Percentiles rank a stretch among this genome's conserved stretches.
Evolutionary conservation across 208 protist species (phyloP).

Genomic region (Crithidia brevicula): DNA sequence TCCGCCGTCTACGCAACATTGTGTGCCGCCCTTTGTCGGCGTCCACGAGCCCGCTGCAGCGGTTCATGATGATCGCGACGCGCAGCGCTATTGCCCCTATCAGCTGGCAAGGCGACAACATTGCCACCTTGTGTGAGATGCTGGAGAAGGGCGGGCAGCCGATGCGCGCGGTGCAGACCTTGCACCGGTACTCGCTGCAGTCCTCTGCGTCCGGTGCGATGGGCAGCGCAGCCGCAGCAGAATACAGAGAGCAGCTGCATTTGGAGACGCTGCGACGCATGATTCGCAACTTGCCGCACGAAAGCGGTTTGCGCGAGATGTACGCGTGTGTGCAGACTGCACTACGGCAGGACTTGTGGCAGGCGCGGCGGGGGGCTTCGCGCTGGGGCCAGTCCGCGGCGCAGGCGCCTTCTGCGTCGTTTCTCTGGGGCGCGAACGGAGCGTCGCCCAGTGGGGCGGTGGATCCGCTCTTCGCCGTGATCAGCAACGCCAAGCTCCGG

Average conservation of each 20-base stretch:
- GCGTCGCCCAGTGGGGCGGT: background rate
- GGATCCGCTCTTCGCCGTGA: slow-evolving; percentile 10
- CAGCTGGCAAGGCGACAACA: slow-evolving; percentile 79
- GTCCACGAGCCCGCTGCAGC: slow-evolving; percentile 67
- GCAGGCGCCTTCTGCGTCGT: background rate
- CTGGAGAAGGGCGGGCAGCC: slow-evolving; percentile 74
- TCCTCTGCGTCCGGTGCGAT: slow-evolving; percentile 21
- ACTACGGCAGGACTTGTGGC: slow-evolving; percentile 47
- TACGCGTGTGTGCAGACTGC: slow-evolving; percentile 47
- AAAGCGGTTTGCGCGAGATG: slow-evolving; percentile 45
- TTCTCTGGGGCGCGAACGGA: background rate
- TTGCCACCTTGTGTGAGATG: slow-evolving; percentile 70
- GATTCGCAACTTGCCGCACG: slow-evolving; percentile 48
- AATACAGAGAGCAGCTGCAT: slow-evolving; percentile 56
- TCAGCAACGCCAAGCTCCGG: slow-evolving; percentile 11
- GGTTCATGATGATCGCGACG: slow-evolving; percentile 68
- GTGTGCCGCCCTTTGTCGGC: slow-evolving; percentile 59
- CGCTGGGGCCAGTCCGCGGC: slow-evolving; percentile 5
- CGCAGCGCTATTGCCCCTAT: slow-evolving; percentile 74
- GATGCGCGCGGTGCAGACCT: slow-evolving; percentile 54
- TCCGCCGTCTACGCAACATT: slow-evolving; percentile 79
- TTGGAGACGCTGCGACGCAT: slow-evolving; percentile 73
- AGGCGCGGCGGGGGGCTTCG: slow-evolving; percentile 6
- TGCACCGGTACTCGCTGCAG: slow-evolving; percentile 57
- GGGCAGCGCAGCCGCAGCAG: slow-evolving; percentile 22